phyloP scores from a whole-genome alignment of 371 early-diverging fungal genomes.

The Haplosporangium sp. region DNA sequence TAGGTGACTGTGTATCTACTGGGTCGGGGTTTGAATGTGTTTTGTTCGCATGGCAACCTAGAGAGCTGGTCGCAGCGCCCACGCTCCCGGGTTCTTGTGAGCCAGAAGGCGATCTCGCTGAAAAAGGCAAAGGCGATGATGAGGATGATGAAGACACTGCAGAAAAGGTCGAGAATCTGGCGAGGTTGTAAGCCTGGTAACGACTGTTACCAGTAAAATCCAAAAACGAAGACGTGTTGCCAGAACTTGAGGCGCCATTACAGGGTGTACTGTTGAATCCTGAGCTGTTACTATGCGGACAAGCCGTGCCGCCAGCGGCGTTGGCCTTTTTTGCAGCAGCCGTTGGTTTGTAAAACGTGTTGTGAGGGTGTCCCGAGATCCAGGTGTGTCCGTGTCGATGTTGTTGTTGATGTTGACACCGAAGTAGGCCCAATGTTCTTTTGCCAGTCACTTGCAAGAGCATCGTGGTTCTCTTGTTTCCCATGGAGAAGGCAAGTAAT shows the following conservation, averaged over 20 bases:
- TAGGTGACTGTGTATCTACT: constrained; percentile 35
- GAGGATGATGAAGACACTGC: constrained; percentile 18
- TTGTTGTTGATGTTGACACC: constrained; percentile 10
- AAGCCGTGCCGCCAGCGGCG: neutral
- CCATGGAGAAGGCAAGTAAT: too few relatives aligned
- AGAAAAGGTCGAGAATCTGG: constrained; percentile 47
- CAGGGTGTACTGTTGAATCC: constrained; percentile 7
- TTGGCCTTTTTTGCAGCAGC: constrained; percentile 11
- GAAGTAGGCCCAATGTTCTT: constrained; percentile 9
- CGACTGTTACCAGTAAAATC: constrained; percentile 53
- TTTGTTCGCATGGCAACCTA: constrained; percentile 11
- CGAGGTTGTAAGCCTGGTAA: constrained; percentile 42
- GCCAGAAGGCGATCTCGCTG: neutral
- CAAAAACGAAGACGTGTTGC: constrained; percentile 23
- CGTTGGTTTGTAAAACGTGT: constrained; percentile 26
- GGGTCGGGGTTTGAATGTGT: constrained; percentile 35
- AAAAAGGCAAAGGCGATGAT: constrained; percentile 1
- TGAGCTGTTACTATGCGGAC: neutral
- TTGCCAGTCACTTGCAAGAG: constrained; percentile 21
- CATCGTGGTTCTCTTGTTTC: neutral
- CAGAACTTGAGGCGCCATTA: neutral
- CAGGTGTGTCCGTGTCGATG: constrained; percentile 37
- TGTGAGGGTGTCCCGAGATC: constrained; percentile 55
- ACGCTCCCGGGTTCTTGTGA: neutral
- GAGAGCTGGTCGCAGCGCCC: neutral